These are phyloP conservation scores for Vaucheria bursata DNA, from an alignment of 352 stramenopile genomes.

Conservation along the genomic window DNA sequence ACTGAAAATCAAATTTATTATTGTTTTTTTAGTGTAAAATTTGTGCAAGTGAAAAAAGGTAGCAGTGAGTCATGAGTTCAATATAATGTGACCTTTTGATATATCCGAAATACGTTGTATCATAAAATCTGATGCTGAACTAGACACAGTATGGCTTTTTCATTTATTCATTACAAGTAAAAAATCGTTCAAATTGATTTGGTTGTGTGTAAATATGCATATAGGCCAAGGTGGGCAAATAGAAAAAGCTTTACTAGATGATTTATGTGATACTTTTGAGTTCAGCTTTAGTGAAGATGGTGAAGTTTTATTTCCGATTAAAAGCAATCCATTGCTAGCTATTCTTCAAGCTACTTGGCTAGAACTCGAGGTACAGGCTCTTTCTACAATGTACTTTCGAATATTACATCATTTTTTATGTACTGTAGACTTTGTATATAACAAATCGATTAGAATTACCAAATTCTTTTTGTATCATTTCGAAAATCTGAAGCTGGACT, in stretches of 20 bases:
- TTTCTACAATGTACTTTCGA: too few species aligned
- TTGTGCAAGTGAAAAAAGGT: too few species aligned
- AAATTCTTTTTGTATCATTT: too few species aligned
- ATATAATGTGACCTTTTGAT: too few species aligned
- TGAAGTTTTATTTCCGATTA: constrained; percentile 20
- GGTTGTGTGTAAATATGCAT: background rate
- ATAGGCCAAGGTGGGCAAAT: background rate
- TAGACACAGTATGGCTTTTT: background rate
- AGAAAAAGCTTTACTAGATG: background rate
- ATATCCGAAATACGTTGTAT: too few species aligned
- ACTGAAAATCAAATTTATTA: too few species aligned
- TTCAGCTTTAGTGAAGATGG: background rate
- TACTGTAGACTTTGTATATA: too few species aligned
- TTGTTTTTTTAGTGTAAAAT: too few species aligned
- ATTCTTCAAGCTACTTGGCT: constrained; percentile 38
- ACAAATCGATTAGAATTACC: too few species aligned
- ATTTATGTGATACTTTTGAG: background rate
- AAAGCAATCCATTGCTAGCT: constrained; percentile 30
- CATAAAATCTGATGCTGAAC: background rate
- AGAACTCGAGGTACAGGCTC: constrained; percentile 25
- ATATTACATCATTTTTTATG: too few species aligned
- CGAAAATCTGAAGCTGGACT: too few species aligned
- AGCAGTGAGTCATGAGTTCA: too few species aligned
- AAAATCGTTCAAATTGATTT: background rate
- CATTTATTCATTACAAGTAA: background rate